Conservation (phyloP, 768 basidiomycete species). For the Russula compacta region DNA sequence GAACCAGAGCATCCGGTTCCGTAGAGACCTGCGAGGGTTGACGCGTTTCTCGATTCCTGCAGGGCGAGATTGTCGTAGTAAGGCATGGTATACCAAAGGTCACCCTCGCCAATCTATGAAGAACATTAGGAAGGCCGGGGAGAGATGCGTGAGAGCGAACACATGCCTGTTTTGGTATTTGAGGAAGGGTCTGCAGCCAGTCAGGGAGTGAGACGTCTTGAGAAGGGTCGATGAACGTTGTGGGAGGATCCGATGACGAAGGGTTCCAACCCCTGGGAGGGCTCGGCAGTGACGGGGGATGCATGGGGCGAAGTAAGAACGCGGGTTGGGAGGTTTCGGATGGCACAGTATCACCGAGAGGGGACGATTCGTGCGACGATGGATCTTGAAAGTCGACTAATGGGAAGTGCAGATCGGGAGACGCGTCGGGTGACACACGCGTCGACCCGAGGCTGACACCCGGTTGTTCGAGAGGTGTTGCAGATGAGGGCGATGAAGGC, state of each 20-base stretch:
- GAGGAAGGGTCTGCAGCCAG: not conserved
- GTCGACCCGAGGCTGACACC: not conserved
- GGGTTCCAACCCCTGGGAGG: not conserved
- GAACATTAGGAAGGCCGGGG: not conserved
- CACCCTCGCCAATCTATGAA: not conserved
- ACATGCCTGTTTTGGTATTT: not conserved
- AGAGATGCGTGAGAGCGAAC: not conserved
- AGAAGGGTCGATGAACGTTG: not conserved
- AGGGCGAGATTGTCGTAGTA: not conserved
- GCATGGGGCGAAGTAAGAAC: not conserved
- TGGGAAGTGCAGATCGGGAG: not conserved
- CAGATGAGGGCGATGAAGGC: not conserved
- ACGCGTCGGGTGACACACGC: constrained; percentile 6
- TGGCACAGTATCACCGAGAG: not conserved
- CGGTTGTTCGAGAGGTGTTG: not conserved
- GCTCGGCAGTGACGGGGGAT: not conserved
- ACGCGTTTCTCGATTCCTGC: not conserved
- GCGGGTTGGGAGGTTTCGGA: not conserved
- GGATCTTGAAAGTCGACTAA: not conserved
- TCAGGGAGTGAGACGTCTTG: not conserved
- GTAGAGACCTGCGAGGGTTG: not conserved
- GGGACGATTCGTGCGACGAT: not conserved
- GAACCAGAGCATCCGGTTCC: not conserved
- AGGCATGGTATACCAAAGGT: not conserved
- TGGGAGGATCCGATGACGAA: not conserved